phyloP scores from a whole-genome alignment of 2,329 filamentous ascomycete genomes.

The Mariannaea elegans region DNA sequence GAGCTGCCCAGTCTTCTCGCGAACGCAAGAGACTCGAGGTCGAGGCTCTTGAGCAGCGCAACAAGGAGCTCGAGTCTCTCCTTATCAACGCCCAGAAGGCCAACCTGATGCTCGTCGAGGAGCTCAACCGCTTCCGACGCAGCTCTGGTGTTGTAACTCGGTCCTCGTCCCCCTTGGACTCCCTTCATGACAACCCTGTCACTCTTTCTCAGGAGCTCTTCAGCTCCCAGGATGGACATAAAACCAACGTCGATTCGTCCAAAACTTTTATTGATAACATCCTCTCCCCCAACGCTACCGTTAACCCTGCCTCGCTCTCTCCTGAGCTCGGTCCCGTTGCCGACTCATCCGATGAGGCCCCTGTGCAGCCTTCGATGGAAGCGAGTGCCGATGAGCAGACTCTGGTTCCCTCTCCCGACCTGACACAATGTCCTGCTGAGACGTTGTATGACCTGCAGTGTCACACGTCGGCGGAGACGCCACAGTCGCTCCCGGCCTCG shows the following conservation, averaged over 20 bases:
- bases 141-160: constrained; percentile 53
- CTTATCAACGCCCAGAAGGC: constrained; percentile 67
- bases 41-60: constrained; percentile 82
- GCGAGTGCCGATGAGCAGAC: constrained; percentile 38
- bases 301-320: constrained; percentile 70
- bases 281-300: constrained; percentile 57
- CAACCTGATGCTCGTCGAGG: constrained; percentile 58
- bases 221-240: constrained; percentile 54
- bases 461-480: constrained; percentile 86
- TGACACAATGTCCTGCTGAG: constrained; percentile 99
- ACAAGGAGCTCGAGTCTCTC: constrained; percentile 73
- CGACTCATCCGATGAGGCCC: constrained; percentile 48
- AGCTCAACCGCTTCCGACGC: constrained; percentile 59
- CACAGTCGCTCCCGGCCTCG: constrained; percentile 55
- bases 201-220: constrained; percentile 70
- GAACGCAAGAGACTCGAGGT: constrained; percentile 91
- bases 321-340: constrained; percentile 63
- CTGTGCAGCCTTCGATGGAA: constrained; percentile 40
- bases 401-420: constrained; percentile 71
- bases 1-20: constrained; percentile 93
- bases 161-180: constrained; percentile 53
- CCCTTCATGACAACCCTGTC: constrained; percentile 56
- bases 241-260: constrained; percentile 40
- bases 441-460: constrained; percentile 99
- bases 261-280: constrained; percentile 55